Conservation (phyloP, 352 stramenopile genomes). For the Blastocystis sp. region DNA sequence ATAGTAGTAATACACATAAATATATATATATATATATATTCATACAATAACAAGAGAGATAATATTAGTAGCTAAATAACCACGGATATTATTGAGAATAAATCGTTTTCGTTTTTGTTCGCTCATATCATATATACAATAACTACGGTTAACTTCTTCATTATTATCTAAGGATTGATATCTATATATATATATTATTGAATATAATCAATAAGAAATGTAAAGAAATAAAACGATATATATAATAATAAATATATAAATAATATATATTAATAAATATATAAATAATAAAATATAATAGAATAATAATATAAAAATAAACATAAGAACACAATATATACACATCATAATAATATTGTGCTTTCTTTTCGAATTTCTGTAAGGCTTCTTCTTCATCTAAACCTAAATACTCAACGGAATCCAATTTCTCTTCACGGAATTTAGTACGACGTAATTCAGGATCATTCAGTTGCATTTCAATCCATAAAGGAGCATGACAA, state of each 20-base stretch:
- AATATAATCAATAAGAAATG: no score
- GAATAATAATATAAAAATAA: no score
- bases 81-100: constrained; percentile 34
- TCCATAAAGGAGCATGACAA: constrained; percentile 25
- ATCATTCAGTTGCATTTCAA: constrained; percentile 32
- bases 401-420: constrained; percentile 30
- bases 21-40: no score
- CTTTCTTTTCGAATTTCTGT: constrained; percentile 21
- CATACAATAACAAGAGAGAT: constrained; percentile 57
- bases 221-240: no score
- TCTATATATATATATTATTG: not conserved
- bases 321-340: no score
- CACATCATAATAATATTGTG: constrained; percentile 15
- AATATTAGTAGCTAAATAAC: constrained; percentile 30
- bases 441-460: constrained; percentile 21
- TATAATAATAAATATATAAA: no score
- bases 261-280: no score
- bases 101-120: constrained; percentile 26
- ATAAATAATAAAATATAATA: no score
- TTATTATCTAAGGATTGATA: constrained; percentile 27
- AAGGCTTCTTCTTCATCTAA: constrained; percentile 30
- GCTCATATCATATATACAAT: constrained; percentile 33
- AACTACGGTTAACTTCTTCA: constrained; percentile 6
- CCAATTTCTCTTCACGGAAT: constrained; percentile 25
- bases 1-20: no score